phyloP scores from a whole-genome alignment of 768 basidiomycete species.

The Calocera cornea region DNA sequence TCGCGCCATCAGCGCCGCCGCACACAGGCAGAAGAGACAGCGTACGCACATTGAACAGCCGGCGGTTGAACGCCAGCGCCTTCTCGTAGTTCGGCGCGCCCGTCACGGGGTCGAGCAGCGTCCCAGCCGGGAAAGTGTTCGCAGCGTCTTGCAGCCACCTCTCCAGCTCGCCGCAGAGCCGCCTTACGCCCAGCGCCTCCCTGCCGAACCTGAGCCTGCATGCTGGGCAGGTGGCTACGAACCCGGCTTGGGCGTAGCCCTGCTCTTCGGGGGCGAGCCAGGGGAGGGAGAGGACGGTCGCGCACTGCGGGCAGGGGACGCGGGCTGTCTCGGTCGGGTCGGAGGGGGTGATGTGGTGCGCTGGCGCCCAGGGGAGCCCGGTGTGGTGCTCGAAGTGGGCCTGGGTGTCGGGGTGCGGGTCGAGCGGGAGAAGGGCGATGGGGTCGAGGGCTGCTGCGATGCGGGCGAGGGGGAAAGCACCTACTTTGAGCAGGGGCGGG shows the following conservation, averaged over 20 bases:
- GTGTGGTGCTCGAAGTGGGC: background rate
- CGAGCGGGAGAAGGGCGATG: slow-evolving; percentile 7
- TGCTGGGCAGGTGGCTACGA: background rate
- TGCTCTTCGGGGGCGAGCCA: slow-evolving; percentile 11
- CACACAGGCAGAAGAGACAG: background rate
- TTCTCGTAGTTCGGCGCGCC: background rate
- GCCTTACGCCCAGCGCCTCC: slow-evolving; percentile 4
- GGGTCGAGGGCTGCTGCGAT: slow-evolving; percentile 7
- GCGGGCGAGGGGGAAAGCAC: slow-evolving; percentile 11
- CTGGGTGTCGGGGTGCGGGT: background rate
- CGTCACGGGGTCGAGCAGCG: background rate
- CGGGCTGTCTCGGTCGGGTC: background rate
- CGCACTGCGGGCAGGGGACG: background rate
- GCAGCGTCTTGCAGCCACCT: background rate
- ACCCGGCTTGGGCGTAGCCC: slow-evolving; percentile 16
- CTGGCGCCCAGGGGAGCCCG: slow-evolving; percentile 7
- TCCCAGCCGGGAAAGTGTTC: background rate
- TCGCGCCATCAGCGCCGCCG: background rate
- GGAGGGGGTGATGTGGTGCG: background rate
- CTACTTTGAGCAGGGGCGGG: background rate
- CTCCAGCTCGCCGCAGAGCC: background rate
- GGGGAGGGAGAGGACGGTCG: background rate
- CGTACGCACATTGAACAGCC: background rate
- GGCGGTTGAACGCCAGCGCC: background rate
- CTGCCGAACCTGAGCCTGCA: background rate